Conservation (phyloP, 768 basidiomycete genomes). For the Mycena epipterygia region DNA sequence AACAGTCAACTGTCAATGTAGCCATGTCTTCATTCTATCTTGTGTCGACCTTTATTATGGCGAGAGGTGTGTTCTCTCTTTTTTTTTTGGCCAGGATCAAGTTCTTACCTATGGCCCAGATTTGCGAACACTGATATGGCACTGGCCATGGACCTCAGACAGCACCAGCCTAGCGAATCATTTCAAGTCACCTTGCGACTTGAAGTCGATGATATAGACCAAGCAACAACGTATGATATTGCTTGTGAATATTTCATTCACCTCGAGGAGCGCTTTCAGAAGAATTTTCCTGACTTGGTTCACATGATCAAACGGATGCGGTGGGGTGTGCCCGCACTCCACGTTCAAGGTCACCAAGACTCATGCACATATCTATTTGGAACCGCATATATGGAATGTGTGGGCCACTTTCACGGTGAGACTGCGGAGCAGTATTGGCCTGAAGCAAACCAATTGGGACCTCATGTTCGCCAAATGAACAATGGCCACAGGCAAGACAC, state of each 20-base stretch:
- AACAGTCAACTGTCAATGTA: conserved; percentile 36
- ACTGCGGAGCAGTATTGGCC: conserved; percentile 6
- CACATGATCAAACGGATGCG: conserved; percentile 17
- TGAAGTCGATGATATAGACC: conserved; percentile 12
- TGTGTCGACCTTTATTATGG: conserved; percentile 35
- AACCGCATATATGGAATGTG: conserved; percentile 33
- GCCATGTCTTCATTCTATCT: conserved; percentile 33
- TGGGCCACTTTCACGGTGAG: conserved; percentile 41
- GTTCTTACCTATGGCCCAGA: neutral
- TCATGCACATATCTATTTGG: conserved; percentile 37
- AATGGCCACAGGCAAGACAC: neutral
- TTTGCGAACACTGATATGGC: conserved; percentile 31
- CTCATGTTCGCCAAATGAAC: conserved; percentile 41
- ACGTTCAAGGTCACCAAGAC: conserved; percentile 38
- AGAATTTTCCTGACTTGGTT: conserved; percentile 28
- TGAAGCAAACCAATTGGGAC: conserved; percentile 20
- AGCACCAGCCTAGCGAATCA: neutral
- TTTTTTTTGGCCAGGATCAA: neutral
- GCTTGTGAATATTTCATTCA: conserved; percentile 35
- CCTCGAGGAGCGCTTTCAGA: conserved; percentile 21
- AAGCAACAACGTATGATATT: conserved; percentile 33
- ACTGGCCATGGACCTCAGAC: conserved; percentile 25
- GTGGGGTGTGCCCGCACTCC: conserved; percentile 34
- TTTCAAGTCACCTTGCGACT: neutral
- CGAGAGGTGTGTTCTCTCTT: conserved; percentile 21